Conservation (phyloP, 805 yeast species). For the Clavispora carvajalis region DNA sequence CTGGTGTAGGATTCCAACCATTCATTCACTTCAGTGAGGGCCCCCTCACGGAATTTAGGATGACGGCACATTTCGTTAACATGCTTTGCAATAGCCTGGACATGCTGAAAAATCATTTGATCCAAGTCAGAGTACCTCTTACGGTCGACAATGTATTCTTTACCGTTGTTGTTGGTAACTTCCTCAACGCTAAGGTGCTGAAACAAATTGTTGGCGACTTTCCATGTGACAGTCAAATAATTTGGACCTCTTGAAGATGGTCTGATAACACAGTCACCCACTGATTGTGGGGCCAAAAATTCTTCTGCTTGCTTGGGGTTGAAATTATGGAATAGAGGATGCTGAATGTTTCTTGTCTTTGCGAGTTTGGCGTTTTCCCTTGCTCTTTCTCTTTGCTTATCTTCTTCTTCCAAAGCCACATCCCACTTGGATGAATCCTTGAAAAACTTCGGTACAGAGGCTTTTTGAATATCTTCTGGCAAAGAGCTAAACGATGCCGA, state of each 20-base stretch:
- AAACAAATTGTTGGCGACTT: slow-evolving; percentile 82
- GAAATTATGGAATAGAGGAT: slow-evolving; percentile 83
- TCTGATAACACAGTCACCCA: slow-evolving; percentile 90
- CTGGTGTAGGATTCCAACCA: slow-evolving; percentile 86
- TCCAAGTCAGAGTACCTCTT: slow-evolving; percentile 80
- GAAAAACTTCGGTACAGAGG: slow-evolving; percentile 40
- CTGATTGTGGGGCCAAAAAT: slow-evolving; percentile 76
- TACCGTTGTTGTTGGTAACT: slow-evolving; percentile 58
- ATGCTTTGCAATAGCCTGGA: slow-evolving; percentile 75
- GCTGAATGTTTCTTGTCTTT: slow-evolving; percentile 76
- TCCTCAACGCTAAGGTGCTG: slow-evolving; percentile 90
- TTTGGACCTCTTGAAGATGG: slow-evolving; percentile 90
- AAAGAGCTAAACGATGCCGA: slow-evolving; percentile 69
- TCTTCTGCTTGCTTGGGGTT: slow-evolving; percentile 88
- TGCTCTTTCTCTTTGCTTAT: slow-evolving; percentile 51
- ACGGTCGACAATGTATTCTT: slow-evolving; percentile 58
- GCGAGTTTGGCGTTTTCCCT: slow-evolving; percentile 63
- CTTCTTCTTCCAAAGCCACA: slow-evolving; percentile 64
- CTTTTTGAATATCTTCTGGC: slow-evolving; percentile 57
- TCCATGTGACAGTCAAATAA: slow-evolving; percentile 93
- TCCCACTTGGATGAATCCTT: slow-evolving; percentile 76
- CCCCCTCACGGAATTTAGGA: slow-evolving; percentile 84
- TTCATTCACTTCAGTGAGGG: slow-evolving; percentile 71
- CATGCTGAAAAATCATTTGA: slow-evolving; percentile 83
- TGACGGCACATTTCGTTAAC: slow-evolving; percentile 79